Evolutionary conservation across 2,329 filamentous ascomycete species (phyloP), one percentile per base, ranked within the genome.

Genomic region (Magnaporthales sp.): DNA sequence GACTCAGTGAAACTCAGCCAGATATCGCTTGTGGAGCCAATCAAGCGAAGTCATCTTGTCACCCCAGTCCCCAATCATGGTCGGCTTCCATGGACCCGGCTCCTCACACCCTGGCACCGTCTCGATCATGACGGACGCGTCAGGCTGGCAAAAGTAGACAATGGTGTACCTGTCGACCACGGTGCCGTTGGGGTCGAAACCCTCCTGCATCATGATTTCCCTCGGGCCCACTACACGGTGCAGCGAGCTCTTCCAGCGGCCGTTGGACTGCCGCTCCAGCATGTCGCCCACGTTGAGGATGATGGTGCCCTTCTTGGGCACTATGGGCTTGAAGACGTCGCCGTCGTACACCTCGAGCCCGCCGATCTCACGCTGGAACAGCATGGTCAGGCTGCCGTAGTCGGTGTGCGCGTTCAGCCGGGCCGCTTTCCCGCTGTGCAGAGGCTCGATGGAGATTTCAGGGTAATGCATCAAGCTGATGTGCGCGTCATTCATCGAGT

Each of bases 381-480:
- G 72, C 66, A 83, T 74, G 2, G 81, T 83, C 54, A 83, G 75
- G 69, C 80, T 70, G 80, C 72, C 67, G 79, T 72, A 77, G 66
- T 77, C 75, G 1, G 75, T 75, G 46, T 77, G 75, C 24, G 73
- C 74, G 26, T 72, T 67, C 70, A 72, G 72, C 29, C 72, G 69
- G 30, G 70, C 70, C 51, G 70, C 76, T 67, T 65, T 54, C 10
- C 46, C 76, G 24, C 73, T 71, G 3, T 68, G 67, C 10, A 78
- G 71, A 30, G 73, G 68, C 24, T 72, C 71, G 3, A 73, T 72
- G 15, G 75, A 71, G 19, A 76, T 70, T 1, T 74, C 71, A 2
- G 77, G 77, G 66, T 78, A 89, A 72, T 89, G 86, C 19, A 89
- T 75, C 29, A 90, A 73, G 1, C 87, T 81, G 10, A 89, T 76